Percentiles rank a stretch among this genome's conserved stretches.
These are phyloP conservation scores for Xylaria telfairii DNA, from an alignment of 495 filamentous ascomycete species.

Conservation along the genomic window DNA sequence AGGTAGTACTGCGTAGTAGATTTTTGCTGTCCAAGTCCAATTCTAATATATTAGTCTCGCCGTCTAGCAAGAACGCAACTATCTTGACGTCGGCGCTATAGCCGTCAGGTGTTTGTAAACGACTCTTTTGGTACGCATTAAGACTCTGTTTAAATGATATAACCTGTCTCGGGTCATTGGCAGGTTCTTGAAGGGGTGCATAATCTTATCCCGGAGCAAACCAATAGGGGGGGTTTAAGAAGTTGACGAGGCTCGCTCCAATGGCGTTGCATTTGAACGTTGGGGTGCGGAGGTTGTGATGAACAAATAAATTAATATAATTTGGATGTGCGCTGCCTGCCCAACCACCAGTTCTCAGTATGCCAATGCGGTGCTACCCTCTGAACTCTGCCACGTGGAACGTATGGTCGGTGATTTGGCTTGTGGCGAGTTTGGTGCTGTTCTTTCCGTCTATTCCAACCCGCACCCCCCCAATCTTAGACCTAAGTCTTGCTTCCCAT, in stretches of 20 bases:
- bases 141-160: background rate
- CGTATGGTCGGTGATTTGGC: conserved; percentile 3
- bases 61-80: background rate
- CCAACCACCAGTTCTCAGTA: background rate
- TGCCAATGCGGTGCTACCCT: conserved; percentile 8
- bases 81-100: background rate
- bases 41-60: too few relatives aligned
- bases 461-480: background rate
- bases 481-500: background rate
- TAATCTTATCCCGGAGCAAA: background rate
- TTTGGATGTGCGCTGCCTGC: background rate
- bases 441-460: conserved; percentile 2
- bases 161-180: background rate
- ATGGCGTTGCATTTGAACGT: background rate
- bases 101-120: background rate
- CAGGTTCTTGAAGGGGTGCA: background rate
- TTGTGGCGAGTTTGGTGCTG: conserved; percentile 5
- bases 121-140: background rate
- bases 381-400: conserved; percentile 17
- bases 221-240: background rate
- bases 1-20: too few relatives aligned
- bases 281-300: background rate
- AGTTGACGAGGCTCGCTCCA: background rate
- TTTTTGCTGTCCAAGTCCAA: too few relatives aligned
- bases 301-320: background rate